Conservation (phyloP, 441 rosid genomes). For the Gossypium schwendimanii region DNA sequence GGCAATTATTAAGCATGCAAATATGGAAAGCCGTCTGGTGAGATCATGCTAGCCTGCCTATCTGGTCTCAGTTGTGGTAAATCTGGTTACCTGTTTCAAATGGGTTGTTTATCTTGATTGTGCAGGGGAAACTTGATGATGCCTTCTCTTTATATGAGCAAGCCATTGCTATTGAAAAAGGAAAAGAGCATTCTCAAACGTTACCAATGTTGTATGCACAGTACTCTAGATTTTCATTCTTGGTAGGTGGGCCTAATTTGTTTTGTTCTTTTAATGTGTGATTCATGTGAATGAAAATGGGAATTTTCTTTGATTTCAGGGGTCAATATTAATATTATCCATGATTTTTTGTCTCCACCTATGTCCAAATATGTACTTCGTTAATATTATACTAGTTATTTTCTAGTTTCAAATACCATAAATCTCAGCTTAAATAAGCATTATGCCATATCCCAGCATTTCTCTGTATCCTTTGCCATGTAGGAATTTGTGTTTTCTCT, state of each 20-base stretch:
- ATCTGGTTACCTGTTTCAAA: conserved; percentile 5
- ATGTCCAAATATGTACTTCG: background rate
- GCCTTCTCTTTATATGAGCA: conserved; percentile 77
- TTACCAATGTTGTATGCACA: conserved; percentile 83
- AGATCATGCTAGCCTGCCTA: conserved; percentile 19
- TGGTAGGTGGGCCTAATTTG: conserved; percentile 43
- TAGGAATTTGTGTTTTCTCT: background rate
- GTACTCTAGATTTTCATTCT: conserved; percentile 60
- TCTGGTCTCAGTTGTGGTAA: conserved; percentile 1
- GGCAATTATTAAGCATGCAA: conserved; percentile 88
- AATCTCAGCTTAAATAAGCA: no score
- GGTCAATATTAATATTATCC: background rate
- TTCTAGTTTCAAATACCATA: no score
- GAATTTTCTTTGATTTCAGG: background rate
- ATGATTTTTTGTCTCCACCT: background rate
- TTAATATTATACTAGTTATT: background rate
- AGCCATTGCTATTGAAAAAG: conserved; percentile 90
- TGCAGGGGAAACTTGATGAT: conserved; percentile 75
- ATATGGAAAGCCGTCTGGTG: conserved; percentile 87
- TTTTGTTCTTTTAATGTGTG: background rate
- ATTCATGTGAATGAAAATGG: background rate
- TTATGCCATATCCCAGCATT: no score
- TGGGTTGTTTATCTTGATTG: conserved; percentile 14
- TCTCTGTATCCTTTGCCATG: background rate
- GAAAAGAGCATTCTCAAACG: conserved; percentile 78